Conservation (phyloP, 208 protist genomes). For the Crithidia fasciculata region DNA sequence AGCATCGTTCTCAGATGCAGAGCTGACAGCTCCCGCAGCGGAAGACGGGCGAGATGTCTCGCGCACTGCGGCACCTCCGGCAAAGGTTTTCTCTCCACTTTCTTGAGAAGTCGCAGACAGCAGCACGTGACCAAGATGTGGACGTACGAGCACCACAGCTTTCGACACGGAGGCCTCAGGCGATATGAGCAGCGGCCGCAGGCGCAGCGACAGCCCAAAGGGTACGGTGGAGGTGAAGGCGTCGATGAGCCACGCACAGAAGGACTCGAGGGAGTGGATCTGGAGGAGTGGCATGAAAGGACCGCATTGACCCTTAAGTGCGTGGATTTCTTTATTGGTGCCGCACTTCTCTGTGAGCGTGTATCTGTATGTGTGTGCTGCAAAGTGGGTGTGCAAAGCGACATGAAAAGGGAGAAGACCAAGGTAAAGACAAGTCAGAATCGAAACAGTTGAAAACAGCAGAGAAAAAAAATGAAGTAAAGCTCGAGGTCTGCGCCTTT, state of each 20-base stretch:
- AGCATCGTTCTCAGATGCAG: too few species aligned
- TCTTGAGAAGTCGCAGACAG: not conserved
- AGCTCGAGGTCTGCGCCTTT: not conserved
- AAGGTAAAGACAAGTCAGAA: not conserved
- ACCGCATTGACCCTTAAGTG: not conserved
- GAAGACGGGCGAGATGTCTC: too few species aligned
- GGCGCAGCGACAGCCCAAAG: conserved; percentile 24
- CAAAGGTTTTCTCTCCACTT: too few species aligned
- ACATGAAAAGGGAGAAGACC: not conserved
- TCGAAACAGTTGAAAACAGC: not conserved
- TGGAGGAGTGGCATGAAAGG: conserved; percentile 13
- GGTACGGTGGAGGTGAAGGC: conserved; percentile 10
- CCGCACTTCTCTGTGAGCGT: not conserved
- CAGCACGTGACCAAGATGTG: conserved; percentile 24
- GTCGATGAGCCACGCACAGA: conserved; percentile 26
- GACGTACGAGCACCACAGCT: conserved; percentile 13
- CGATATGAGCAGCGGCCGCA: conserved; percentile 7
- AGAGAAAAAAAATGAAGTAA: not conserved
- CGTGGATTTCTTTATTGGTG: not conserved
- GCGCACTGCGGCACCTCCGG: not conserved
- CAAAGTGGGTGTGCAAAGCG: not conserved
- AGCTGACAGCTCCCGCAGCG: too few species aligned
- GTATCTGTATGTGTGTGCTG: not conserved
- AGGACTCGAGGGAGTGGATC: conserved; percentile 12
- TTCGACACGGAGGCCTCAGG: not conserved